These are phyloP conservation scores for Trametes cubensis DNA, from an alignment of 768 basidiomycete genomes.

Conservation along the genomic window DNA sequence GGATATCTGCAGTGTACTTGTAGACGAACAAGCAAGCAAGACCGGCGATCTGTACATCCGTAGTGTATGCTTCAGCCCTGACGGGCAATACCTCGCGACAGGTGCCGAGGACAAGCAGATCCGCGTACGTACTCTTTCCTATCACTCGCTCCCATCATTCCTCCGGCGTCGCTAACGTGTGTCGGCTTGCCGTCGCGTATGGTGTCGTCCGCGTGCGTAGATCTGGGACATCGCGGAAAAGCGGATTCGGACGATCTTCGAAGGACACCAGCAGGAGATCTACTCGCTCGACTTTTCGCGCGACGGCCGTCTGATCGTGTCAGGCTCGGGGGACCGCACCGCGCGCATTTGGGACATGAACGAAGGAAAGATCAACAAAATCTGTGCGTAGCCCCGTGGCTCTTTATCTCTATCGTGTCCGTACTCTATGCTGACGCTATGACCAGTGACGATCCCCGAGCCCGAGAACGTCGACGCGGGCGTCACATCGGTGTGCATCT, in stretches of 20 bases:
- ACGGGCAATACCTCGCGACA: slow-evolving; percentile 71
- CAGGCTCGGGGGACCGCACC: slow-evolving; percentile 81
- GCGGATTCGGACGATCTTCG: slow-evolving; percentile 77
- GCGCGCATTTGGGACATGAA: slow-evolving; percentile 65
- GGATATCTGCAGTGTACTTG: slow-evolving; percentile 58
- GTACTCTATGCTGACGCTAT: not conserved
- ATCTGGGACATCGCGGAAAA: slow-evolving; percentile 91
- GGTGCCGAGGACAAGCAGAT: slow-evolving; percentile 93
- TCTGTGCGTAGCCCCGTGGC: slow-evolving; percentile 27
- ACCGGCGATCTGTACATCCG: slow-evolving; percentile 87
- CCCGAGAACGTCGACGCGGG: slow-evolving; percentile 58
- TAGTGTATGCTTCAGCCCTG: slow-evolving; percentile 78
- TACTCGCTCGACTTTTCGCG: slow-evolving; percentile 90
- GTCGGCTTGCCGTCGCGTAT: not conserved
- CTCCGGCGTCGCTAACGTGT: not conserved
- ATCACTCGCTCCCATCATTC: too few species aligned
- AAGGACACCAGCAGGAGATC: slow-evolving; percentile 91
- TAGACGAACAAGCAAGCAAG: slow-evolving; percentile 74
- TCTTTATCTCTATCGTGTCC: not conserved
- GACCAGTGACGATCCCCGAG: slow-evolving; percentile 47
- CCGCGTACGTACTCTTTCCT: slow-evolving; percentile 53
- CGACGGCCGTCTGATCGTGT: slow-evolving; percentile 86
- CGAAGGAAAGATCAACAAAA: slow-evolving; percentile 43
- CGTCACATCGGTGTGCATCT: slow-evolving; percentile 62
- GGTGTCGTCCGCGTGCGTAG: slow-evolving; percentile 43